Base-by-base conservation (phyloP, 345 rosid species). In the Viola odorata region DNA sequence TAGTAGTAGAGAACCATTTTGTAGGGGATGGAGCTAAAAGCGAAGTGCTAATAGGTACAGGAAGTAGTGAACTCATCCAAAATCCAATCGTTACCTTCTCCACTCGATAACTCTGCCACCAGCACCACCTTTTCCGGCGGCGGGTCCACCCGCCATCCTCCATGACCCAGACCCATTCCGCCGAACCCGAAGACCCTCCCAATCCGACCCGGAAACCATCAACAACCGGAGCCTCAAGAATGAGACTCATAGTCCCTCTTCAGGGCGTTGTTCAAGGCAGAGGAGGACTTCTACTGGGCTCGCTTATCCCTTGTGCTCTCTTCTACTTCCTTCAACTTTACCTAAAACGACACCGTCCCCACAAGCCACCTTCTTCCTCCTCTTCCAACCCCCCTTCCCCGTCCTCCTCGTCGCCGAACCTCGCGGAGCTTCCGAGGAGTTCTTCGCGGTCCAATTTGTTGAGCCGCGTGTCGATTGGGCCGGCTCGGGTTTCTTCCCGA, bases 291-390 rank as follows among this genome's bases (percentile, higher is more conserved):
- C 72, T 88, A 59, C 57, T 87, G 40, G 96, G 98, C 59, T 83
- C 96, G 47, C 75, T 91, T 8, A 86, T 91, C 64, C 98, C 98
- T 17, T 91, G 98, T 44, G 81, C 95, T 62, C 92, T 91, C 58
- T 82, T 86, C 77, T 88, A 81, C 90, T 79, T 82, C 53, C 79
- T 85, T 68, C 94, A 84, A 66, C 82, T 83, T 32, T 84, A 84
- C 77, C 63, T 86, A 1, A 88, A 84, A 74, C 91, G 95, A 23
- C 63, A 80, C 60, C 90, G 96, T 57, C 68, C 85, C 57, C 64
- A 23, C 32, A 23, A 23, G 2, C 32, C 16, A 23, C 8, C 32
- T 17, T 51, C 79, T 0, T 37, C 8, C 4, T 57, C 71, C 23
- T 52, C 70, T 1, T 78, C 75, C 64, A 71, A 62, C 50, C 82